phyloP scores from a whole-genome alignment of 768 basidiomycete species.

The Russula sp. region DNA sequence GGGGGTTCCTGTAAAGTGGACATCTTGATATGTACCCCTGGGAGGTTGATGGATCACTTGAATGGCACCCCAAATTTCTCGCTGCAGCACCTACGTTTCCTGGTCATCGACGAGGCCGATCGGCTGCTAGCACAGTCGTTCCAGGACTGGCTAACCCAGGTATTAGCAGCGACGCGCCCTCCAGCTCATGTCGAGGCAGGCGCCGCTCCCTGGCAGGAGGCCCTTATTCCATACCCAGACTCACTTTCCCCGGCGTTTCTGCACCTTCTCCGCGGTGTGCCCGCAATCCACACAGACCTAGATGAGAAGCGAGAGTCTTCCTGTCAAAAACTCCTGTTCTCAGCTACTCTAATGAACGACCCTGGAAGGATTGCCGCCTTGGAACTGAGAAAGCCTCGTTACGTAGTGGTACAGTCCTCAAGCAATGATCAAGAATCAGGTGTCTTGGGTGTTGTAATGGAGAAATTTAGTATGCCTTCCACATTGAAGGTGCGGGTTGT shows the following conservation, averaged over 20 bases:
- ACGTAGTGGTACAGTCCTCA: conserved; percentile 69
- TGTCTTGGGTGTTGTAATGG: conserved; percentile 52
- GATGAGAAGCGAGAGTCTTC: conserved; percentile 53
- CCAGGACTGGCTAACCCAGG: conserved; percentile 88
- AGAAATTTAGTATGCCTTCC: conserved; percentile 75
- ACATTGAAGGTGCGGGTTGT: conserved; percentile 53
- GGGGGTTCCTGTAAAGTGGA: conserved; percentile 92
- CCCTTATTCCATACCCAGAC: conserved; percentile 35
- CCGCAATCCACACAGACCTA: conserved; percentile 40
- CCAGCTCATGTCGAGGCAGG: conserved; percentile 1
- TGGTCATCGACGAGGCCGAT: conserved; percentile 98
- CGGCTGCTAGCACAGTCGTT: conserved; percentile 92
- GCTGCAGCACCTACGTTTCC: conserved; percentile 89
- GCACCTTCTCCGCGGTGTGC: conserved; percentile 33
- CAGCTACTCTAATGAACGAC: conserved; percentile 90
- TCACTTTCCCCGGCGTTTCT: conserved; percentile 57
- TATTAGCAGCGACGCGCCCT: conserved; percentile 65
- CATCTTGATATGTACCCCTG: conserved; percentile 92
- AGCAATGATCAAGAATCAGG: conserved; percentile 28
- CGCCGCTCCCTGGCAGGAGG: background rate
- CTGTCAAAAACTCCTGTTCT: conserved; percentile 94
- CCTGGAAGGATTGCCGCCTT: conserved; percentile 88
- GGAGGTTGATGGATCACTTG: conserved; percentile 90
- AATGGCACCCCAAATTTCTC: conserved; percentile 84
- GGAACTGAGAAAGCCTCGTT: conserved; percentile 70